Evolutionary conservation across 495 filamentous ascomycete genomes (phyloP).

Genomic region (Poronia punctata): DNA sequence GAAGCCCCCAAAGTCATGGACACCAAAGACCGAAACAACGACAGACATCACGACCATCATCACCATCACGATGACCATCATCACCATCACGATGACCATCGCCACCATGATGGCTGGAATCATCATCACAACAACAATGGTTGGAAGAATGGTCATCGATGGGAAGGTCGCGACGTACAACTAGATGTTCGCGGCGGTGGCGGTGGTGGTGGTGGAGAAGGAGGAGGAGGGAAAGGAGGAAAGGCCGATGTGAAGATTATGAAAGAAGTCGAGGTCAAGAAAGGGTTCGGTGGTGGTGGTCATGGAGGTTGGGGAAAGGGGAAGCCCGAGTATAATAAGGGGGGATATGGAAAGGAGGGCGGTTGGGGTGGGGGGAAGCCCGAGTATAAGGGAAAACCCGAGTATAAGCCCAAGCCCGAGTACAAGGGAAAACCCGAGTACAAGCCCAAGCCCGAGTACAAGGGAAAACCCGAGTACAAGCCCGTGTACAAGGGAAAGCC

Average conservation of each 20-base stretch:
- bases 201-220: background rate
- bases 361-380: no score
- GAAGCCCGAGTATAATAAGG: no score
- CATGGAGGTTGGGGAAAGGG: no score
- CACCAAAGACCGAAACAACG: background rate
- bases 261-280: background rate
- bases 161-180: background rate
- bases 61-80: background rate
- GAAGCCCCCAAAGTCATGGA: no score
- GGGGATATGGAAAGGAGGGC: no score
- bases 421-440: no score
- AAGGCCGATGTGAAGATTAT: background rate
- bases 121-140: background rate
- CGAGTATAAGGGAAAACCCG: no score
- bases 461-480: no score
- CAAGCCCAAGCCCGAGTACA: no score
- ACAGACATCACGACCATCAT: background rate
- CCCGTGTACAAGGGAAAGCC: no score
- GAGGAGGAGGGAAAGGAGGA: background rate
- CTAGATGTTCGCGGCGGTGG: background rate
- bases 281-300: background rate
- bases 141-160: background rate
- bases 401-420: no score
- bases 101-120: background rate
- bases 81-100: background rate